Evolutionary conservation across 805 yeast genomes (phyloP), one percentile per base, ranked within the genome.

Genomic region (Priceomyces castillae): DNA sequence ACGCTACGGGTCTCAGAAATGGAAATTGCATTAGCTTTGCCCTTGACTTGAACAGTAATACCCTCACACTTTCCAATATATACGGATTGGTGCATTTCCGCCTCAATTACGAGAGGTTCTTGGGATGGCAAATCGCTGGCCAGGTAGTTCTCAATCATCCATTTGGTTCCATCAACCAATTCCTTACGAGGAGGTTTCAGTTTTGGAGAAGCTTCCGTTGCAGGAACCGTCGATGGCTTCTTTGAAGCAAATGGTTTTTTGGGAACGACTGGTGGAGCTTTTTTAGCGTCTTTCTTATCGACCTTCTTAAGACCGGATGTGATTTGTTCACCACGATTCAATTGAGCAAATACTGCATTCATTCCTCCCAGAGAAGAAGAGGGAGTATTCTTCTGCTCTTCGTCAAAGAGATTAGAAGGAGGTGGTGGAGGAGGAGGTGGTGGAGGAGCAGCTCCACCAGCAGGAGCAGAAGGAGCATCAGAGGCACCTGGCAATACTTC

Each of bases 401-500:
- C 49, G 7, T 77, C 81, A 57, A 81, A 86, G 30, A 85, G 71
- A 44, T 82, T 69, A 7, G 95, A 82, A 20, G 96, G 92, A 11
- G 84, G 80, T 2, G 95, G 88, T 1, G 94, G 92, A 3, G 96
- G 95, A 2, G 96, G 95, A 1, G 97, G 97, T 14, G 96, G 95
- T 5, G 90, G 87, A 2, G 79, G 73, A 6, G 76, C 52, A 28
- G 54, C 52, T 11, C 54, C 67, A 2, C 79, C 58, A 2, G 71
- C 54, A 11, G 67, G 49, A 2, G 61, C 39, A 1, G 64, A 48
- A 6, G 65, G 40, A 17, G 58, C 34, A 3, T n/a, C 7, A 11
- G 49, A 22, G 14, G 19, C 26, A 3, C 46, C 64, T 15, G 58
- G 56, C 47, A 77, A 56, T n/a, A 73, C 80, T 12, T 77, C 81